Evolutionary conservation across 306 rosid species (phyloP), one percentile per base, ranked within the genome.

Genomic region (Abrus precatorius): DNA sequence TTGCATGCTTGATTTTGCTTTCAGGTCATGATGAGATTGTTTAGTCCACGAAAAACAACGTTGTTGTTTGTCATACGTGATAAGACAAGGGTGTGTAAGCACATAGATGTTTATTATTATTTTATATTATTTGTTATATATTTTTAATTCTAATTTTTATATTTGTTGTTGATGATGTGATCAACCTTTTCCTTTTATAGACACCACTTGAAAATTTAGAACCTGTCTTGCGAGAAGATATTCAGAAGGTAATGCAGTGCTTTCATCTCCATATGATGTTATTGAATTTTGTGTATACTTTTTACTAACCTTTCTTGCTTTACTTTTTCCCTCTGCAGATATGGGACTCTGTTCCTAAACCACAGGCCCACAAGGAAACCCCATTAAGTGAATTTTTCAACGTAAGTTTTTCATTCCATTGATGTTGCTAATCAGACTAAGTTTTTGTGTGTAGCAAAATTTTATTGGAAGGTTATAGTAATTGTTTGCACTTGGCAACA

Each of bases 291-390:
- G 20, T 62, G 2, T 69, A 14, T 12, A 54, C 27, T 74, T 47
- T 47, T 79, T 30, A 67, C 72, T 72, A 12, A 33, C 62, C 68
- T 55, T 72, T 80, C 28, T 66, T 75, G 50, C 55, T 80, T 82
- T 79, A 13, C 20, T 33, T 40, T 40, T 27, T 69, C 27, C 54
- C 48, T 57, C 10, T 77, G 84, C 91, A 96, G 99, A 96, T 93
- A 87, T 96, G 99, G 99, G 99, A 96, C 76, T 86, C 98, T 29
- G 98, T 96, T 87, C 99, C 98, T 59, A 96, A 96, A 88, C 99
- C 99, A 77, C 86, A 86, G 34, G 95, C 93, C 68, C 97, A 90
- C 87, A 80, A 77, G 80, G 97, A 93, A 61, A 93, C 99, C 74
- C 98, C 97, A n/a, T 80, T 96, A 56, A 93, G 96, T 77, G 99